These are phyloP conservation scores for Eragrostis nindensis DNA, from an alignment of 176 grass and related monocot species.

Conservation along the genomic window DNA sequence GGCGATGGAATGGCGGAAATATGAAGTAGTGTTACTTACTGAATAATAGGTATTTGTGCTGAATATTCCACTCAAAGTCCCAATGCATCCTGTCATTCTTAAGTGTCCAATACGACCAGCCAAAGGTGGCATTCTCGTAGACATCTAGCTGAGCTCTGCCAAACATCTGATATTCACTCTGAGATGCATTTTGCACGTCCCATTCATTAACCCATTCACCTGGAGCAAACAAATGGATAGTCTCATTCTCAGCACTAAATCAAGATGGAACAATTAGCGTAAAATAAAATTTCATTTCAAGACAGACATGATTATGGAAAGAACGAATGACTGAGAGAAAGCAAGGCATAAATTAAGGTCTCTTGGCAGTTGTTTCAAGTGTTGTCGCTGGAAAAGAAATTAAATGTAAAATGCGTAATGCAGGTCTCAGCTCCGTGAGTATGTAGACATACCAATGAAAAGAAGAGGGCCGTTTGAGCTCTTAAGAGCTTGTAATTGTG, in stretches of 20 bases:
- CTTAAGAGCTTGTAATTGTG: slow-evolving; percentile 58
- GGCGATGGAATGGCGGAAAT: not conserved
- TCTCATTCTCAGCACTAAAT: slow-evolving; percentile 10
- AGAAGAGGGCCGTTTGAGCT: slow-evolving; percentile 65
- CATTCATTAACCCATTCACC: slow-evolving; percentile 92
- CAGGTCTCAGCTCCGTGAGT: not conserved
- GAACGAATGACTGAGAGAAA: slow-evolving; percentile 8
- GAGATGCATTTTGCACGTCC: slow-evolving; percentile 68
- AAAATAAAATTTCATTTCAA: not conserved
- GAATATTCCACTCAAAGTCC: slow-evolving; percentile 83
- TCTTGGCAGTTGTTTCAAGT: slow-evolving; percentile 1
- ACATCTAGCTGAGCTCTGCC: slow-evolving; percentile 77
- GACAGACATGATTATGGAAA: not conserved
- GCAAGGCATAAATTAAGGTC: not conserved
- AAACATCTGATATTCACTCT: slow-evolving; percentile 76
- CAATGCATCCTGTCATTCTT: slow-evolving; percentile 76
- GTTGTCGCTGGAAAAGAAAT: not conserved
- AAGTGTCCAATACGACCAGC: slow-evolving; percentile 83
- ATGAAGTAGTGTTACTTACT: slow-evolving; percentile 43
- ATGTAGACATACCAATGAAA: slow-evolving; percentile 61
- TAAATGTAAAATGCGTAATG: not conserved
- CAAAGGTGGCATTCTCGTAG: slow-evolving; percentile 71
- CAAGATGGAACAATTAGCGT: not conserved
- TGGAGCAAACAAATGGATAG: slow-evolving; percentile 16
- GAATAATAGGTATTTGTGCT: slow-evolving; percentile 59